phyloP scores from a whole-genome alignment of 2,329 filamentous ascomycete species.

The Aspergillus amoenus region DNA sequence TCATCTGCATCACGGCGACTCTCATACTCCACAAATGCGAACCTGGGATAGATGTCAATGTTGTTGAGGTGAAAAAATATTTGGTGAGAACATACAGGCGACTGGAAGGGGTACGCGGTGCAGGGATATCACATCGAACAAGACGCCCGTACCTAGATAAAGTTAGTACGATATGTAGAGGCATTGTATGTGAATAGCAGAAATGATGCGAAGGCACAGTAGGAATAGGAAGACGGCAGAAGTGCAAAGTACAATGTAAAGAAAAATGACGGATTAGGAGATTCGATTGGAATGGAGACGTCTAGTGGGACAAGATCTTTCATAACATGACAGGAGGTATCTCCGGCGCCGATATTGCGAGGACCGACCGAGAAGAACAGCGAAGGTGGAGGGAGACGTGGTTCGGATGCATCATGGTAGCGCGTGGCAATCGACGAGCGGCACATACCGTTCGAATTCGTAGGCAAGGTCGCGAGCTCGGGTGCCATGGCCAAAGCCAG shows the following conservation, averaged over 20 bases:
- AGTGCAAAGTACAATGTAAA: conserved; percentile 4
- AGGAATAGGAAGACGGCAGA: background rate
- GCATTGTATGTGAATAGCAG: background rate
- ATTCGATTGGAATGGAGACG: conserved; percentile 1
- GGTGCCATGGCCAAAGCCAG: conserved; percentile 97
- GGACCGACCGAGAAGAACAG: conserved; percentile 37
- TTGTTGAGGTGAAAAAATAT: conserved; percentile 11
- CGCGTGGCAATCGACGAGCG: conserved; percentile 46
- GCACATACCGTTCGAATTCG: conserved; percentile 99
- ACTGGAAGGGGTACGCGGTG: conserved; percentile 87
- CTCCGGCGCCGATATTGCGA: conserved; percentile 22
- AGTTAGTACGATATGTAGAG: conserved; percentile 37
- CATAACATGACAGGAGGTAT: conserved; percentile 13
- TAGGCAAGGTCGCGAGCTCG: conserved; percentile 98
- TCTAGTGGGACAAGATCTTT: conserved; percentile 9
- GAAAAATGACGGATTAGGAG: background rate
- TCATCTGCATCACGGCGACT: conserved; percentile 97
- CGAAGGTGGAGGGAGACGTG: conserved; percentile 27
- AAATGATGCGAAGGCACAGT: background rate
- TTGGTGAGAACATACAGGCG: conserved; percentile 74
- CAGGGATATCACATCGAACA: conserved; percentile 97
- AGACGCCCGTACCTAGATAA: conserved; percentile 83
- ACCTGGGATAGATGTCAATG: conserved; percentile 56
- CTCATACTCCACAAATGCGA: conserved; percentile 99
- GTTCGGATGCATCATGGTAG: conserved; percentile 42